Evolutionary conservation across 2,329 filamentous ascomycete species (phyloP).

Genomic region (Bipolaris victoriae): DNA sequence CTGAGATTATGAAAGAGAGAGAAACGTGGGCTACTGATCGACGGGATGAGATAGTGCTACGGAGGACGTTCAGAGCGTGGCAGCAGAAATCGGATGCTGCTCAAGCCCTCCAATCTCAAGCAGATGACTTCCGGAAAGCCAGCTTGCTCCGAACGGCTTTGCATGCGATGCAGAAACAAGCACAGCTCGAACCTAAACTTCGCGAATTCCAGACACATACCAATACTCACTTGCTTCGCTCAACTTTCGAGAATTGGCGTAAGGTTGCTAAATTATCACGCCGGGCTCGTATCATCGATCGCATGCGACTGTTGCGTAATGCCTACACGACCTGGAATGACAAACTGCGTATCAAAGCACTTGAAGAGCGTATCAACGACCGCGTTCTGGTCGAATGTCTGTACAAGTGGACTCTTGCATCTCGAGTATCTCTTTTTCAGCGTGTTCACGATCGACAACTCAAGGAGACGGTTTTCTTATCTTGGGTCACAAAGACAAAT

Average conservation of each 20-base stretch:
- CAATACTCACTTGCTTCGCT: slow-evolving; percentile 54
- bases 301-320: slow-evolving; percentile 60
- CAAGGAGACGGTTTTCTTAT: slow-evolving; percentile 35
- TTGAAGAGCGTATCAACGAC: slow-evolving; percentile 61
- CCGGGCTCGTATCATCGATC: slow-evolving; percentile 59
- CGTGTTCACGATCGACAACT: slow-evolving; percentile 45
- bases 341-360: slow-evolving; percentile 59
- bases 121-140: slow-evolving; percentile 42
- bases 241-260: slow-evolving; percentile 59
- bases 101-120: slow-evolving; percentile 43
- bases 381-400: slow-evolving; percentile 62
- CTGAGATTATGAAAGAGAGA: slow-evolving; percentile 34
- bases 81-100: slow-evolving; percentile 23
- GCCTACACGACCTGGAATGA: slow-evolving; percentile 69
- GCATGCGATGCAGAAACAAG: slow-evolving; percentile 44
- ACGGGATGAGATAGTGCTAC: slow-evolving; percentile 31
- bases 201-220: slow-evolving; percentile 53
- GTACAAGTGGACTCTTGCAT: slow-evolving; percentile 67
- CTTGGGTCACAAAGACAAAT: slow-evolving; percentile 40
- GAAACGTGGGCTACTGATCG: slow-evolving; percentile 31
- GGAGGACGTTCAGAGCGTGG: slow-evolving; percentile 35
- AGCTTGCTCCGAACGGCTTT: slow-evolving; percentile 33
- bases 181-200: slow-evolving; percentile 53
- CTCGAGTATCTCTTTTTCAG: slow-evolving; percentile 49
- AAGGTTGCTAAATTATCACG: slow-evolving; percentile 50